phyloP scores from a whole-genome alignment of 129 eudicot species.

The Lonicera japonica region DNA sequence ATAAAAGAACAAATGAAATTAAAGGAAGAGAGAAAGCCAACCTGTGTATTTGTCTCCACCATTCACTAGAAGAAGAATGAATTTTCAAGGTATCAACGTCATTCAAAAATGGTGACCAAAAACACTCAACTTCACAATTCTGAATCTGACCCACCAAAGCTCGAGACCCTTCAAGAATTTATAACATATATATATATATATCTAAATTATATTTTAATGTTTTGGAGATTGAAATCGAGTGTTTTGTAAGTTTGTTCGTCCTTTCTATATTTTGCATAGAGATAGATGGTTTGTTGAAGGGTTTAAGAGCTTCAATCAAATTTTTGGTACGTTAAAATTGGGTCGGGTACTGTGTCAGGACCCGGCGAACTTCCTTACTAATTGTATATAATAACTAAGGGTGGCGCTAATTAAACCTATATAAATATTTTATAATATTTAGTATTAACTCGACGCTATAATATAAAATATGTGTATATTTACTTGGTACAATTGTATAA shows the following conservation, averaged over 20 bases:
- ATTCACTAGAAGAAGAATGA: slow-evolving; percentile 15
- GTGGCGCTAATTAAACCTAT: no score
- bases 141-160: slow-evolving; percentile 24
- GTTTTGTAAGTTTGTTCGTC: neutral
- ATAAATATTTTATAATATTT: no score
- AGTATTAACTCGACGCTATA: no score
- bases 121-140: neutral
- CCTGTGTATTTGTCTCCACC: slow-evolving; percentile 26
- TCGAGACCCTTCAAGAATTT: slow-evolving; percentile 9
- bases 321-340: no score
- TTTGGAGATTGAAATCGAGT: neutral
- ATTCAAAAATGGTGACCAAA: slow-evolving; percentile 20
- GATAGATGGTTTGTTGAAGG: no score
- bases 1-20: neutral
- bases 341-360: no score
- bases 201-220: neutral
- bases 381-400: no score
- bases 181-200: no score
- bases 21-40: slow-evolving; percentile 16
- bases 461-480: no score
- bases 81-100: slow-evolving; percentile 16
- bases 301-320: no score
- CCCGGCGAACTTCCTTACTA: no score
- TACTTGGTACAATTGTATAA: no score
- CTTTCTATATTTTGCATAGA: neutral